Conservation (phyloP, 306 rosid genomes). For the Lupinus albus region DNA sequence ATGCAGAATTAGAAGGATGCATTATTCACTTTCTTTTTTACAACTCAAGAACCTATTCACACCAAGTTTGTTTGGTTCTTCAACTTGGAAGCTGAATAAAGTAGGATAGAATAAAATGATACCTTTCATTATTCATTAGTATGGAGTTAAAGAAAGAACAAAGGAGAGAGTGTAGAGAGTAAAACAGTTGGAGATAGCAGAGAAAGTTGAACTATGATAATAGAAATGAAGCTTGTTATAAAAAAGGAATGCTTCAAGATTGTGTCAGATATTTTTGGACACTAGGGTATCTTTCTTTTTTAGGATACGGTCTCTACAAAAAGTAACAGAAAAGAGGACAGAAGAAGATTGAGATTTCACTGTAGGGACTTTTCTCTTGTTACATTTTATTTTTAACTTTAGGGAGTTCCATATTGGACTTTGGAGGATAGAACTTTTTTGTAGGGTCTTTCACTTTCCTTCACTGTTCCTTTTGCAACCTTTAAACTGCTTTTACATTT, state of each 20-base stretch:
- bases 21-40: slow-evolving; percentile 39
- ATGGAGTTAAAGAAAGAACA: slow-evolving; percentile 9
- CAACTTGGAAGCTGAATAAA: slow-evolving; percentile 9
- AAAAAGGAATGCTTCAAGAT: slow-evolving; percentile 54
- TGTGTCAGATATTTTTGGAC: slow-evolving; percentile 64
- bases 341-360: slow-evolving; percentile 42
- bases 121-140: slow-evolving; percentile 19
- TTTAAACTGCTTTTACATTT: slow-evolving; percentile 30
- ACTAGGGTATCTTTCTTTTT: slow-evolving; percentile 64
- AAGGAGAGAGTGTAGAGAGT: slow-evolving; percentile 10
- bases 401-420: slow-evolving; percentile 46
- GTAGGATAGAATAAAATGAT: slow-evolving; percentile 29
- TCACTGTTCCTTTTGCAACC: slow-evolving; percentile 1
- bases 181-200: slow-evolving; percentile 22
- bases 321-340: slow-evolving; percentile 39
- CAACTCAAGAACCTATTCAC: background rate
- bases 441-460: slow-evolving; percentile 36
- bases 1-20: slow-evolving; percentile 13
- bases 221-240: slow-evolving; percentile 7
- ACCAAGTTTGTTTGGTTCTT: slow-evolving; percentile 22
- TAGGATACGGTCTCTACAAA: slow-evolving; percentile 78
- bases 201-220: slow-evolving; percentile 43
- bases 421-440: slow-evolving; percentile 33
- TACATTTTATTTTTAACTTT: slow-evolving; percentile 34
- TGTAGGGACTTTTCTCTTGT: slow-evolving; percentile 1